These are phyloP conservation scores for Amanita muscaria DNA, from an alignment of 768 basidiomycete species.

Conservation along the genomic window DNA sequence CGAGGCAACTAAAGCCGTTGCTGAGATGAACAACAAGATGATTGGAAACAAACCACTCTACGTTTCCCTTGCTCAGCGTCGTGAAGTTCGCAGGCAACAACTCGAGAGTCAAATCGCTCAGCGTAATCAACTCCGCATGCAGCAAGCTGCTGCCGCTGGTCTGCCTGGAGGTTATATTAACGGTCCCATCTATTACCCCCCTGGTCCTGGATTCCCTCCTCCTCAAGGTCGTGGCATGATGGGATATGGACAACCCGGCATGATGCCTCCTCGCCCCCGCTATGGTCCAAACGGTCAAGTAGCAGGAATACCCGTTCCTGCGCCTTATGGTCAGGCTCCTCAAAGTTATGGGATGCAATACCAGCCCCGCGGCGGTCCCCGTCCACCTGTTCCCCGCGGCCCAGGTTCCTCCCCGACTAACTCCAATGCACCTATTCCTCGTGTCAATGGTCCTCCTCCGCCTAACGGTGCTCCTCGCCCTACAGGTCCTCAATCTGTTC, in stretches of 20 bases:
- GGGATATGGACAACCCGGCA: slow-evolving; percentile 77
- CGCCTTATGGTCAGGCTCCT: slow-evolving; percentile 66
- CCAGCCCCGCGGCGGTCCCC: slow-evolving; percentile 50
- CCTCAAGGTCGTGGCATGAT: slow-evolving; percentile 75
- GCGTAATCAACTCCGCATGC: slow-evolving; percentile 94
- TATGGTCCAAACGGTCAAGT: slow-evolving; percentile 69
- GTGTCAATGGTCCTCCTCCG: slow-evolving; percentile 53
- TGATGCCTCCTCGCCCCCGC: slow-evolving; percentile 83
- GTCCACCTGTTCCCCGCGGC: slow-evolving; percentile 56
- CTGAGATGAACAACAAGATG: slow-evolving; percentile 99
- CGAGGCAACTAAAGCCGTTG: slow-evolving; percentile 97
- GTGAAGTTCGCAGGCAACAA: slow-evolving; percentile 96
- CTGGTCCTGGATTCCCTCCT: slow-evolving; percentile 71
- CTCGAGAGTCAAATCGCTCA: slow-evolving; percentile 98
- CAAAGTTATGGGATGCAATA: slow-evolving; percentile 70
- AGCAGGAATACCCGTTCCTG: slow-evolving; percentile 68
- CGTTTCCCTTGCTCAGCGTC: slow-evolving; percentile 96
- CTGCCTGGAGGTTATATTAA: slow-evolving; percentile 80
- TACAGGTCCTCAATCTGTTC: slow-evolving; percentile 31
- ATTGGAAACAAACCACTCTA: slow-evolving; percentile 97
- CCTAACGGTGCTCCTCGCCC: slow-evolving; percentile 46
- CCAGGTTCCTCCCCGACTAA: slow-evolving; percentile 65
- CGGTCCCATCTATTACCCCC: slow-evolving; percentile 80
- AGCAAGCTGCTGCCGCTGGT: slow-evolving; percentile 85
- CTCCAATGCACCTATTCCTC: slow-evolving; percentile 53